Percentiles rank a stretch among this genome's conserved stretches.
phyloP scores from a whole-genome alignment of 495 filamentous ascomycete genomes.

The Parathielavia hyrcaniae region DNA sequence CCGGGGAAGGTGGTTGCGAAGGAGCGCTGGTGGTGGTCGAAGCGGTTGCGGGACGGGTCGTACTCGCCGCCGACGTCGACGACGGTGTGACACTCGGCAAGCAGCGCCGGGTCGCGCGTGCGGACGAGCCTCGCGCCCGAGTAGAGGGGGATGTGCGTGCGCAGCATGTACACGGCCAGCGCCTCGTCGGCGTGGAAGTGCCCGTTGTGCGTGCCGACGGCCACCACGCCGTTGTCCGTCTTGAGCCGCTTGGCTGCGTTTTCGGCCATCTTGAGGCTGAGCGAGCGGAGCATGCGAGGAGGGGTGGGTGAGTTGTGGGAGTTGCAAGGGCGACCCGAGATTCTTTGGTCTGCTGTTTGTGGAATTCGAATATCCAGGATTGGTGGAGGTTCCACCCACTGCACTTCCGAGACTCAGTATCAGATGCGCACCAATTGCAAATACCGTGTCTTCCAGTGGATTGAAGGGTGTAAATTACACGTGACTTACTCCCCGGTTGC shows the following conservation, averaged over 20 bases:
- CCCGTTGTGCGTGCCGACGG: constrained; percentile 89
- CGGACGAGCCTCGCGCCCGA: constrained; percentile 66
- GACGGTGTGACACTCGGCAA: constrained; percentile 82
- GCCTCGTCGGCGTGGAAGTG: constrained; percentile 99
- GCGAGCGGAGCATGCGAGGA: constrained; percentile 23
- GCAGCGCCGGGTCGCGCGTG: constrained; percentile 72
- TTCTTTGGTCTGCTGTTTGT: neutral
- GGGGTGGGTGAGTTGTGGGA: neutral
- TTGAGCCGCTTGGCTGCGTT: constrained; percentile 67
- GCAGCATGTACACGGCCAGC: constrained; percentile 94
- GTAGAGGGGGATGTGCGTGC: constrained; percentile 74
- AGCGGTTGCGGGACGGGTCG: constrained; percentile 65
- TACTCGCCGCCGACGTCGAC: constrained; percentile 95
- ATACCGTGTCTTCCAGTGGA: no score
- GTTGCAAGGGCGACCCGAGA: neutral
- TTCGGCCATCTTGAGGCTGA: constrained; percentile 48
- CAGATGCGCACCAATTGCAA: no score
- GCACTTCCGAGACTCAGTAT: no score
- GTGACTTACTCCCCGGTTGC: no score
- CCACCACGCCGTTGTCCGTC: constrained; percentile 43
- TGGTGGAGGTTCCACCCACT: no score
- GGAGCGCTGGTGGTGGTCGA: constrained; percentile 94
- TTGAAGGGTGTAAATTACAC: no score
- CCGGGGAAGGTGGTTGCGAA: constrained; percentile 73
- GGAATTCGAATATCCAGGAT: neutral